Evolutionary conservation across 2,329 filamentous ascomycete genomes (phyloP).

Genomic region (Neodidymelliopsis sp.): DNA sequence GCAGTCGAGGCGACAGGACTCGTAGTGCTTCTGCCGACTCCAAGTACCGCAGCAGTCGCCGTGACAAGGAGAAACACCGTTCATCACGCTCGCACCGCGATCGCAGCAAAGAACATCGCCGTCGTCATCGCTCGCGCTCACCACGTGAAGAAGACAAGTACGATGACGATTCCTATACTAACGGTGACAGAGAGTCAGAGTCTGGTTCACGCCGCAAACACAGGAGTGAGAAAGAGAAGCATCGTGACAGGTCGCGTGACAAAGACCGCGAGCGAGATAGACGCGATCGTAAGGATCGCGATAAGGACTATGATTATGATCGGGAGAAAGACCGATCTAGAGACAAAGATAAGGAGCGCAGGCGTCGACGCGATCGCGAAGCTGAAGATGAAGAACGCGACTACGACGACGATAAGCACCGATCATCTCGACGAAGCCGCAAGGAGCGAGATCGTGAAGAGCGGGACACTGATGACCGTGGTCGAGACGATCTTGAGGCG

Average conservation of each 20-base stretch:
- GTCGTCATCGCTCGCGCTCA: conserved; percentile 54
- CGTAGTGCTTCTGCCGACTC: conserved; percentile 70
- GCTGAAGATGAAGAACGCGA: conserved; percentile 45
- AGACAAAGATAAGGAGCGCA: conserved; percentile 52
- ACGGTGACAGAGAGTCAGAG: conserved; percentile 38
- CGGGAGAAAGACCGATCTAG: conserved; percentile 52
- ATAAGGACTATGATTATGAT: conserved; percentile 54
- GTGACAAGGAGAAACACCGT: conserved; percentile 52
- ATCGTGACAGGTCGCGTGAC: conserved; percentile 39
- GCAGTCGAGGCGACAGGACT: conserved; percentile 61
- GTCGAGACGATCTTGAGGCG: conserved; percentile 22
- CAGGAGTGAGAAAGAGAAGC: conserved; percentile 46
- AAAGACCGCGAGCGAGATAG: conserved; percentile 44
- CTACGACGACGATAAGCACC: conserved; percentile 50
- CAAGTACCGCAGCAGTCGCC: conserved; percentile 67
- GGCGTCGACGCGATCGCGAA: conserved; percentile 60
- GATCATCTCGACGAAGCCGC: conserved; percentile 52
- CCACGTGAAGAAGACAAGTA: conserved; percentile 39
- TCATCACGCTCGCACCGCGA: conserved; percentile 58
- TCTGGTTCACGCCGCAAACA: conserved; percentile 47
- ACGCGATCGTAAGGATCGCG: conserved; percentile 59
- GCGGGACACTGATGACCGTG: conserved; percentile 37
- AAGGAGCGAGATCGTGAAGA: conserved; percentile 54
- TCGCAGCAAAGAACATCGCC: conserved; percentile 54
- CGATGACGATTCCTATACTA: conserved; percentile 40